phyloP scores from a whole-genome alignment of 768 basidiomycete genomes.

The Termitomyces sp. region DNA sequence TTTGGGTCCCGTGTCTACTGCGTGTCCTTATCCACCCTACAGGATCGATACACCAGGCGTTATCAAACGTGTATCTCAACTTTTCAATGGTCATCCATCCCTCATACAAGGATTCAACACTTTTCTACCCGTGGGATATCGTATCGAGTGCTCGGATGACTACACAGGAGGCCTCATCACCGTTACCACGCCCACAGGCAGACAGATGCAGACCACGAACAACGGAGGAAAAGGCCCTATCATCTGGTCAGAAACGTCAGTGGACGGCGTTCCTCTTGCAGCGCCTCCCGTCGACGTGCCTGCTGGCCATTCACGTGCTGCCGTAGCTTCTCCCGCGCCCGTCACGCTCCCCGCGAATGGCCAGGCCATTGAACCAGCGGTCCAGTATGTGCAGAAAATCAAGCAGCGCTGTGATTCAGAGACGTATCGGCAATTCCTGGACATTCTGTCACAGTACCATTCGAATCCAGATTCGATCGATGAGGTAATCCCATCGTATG shows the following conservation, averaged over 20 bases:
- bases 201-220: conserved; percentile 51
- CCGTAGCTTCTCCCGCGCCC: conserved; percentile 27
- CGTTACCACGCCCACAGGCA: conserved; percentile 72
- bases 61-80: conserved; percentile 88
- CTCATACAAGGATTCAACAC: conserved; percentile 99
- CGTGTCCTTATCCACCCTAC: conserved; percentile 3
- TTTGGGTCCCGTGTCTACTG: background rate
- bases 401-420: conserved; percentile 91
- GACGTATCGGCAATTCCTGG: conserved; percentile 75
- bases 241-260: conserved; percentile 27
- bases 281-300: background rate
- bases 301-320: conserved; percentile 1
- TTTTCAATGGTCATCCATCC: conserved; percentile 84
- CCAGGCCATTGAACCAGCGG: conserved; percentile 66
- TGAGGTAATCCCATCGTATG: conserved; percentile 34
- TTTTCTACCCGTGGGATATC: conserved; percentile 91
- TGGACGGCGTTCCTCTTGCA: conserved; percentile 12
- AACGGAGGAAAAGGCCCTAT: conserved; percentile 33
- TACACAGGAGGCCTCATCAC: conserved; percentile 64
- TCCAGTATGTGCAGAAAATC: conserved; percentile 95
- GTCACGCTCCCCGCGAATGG: conserved; percentile 28
- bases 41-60: conserved; percentile 98
- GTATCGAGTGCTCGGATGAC: conserved; percentile 79
- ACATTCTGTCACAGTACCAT: conserved; percentile 64
- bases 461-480: conserved; percentile 54